Evolutionary conservation across 768 basidiomycete genomes (phyloP).

Genomic region (Panellus pusillus): DNA sequence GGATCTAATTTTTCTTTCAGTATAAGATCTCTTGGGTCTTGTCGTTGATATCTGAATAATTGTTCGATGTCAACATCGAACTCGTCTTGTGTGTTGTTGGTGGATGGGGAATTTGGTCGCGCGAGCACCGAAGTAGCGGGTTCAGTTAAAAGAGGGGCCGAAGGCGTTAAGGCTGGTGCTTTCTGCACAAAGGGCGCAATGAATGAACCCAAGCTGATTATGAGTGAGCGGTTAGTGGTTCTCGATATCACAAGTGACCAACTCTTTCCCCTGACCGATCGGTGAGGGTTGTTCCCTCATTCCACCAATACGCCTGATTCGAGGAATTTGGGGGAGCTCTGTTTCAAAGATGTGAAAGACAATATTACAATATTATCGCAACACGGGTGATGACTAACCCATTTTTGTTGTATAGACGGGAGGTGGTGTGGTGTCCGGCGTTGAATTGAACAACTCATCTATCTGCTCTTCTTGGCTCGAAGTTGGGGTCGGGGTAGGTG

Average conservation of each 20-base stretch:
- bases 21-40: constrained; percentile 40
- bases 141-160: constrained; percentile 19
- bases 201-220: constrained; percentile 39
- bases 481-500: constrained; percentile 40
- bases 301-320: constrained; percentile 48
- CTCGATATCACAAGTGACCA: neutral
- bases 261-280: constrained; percentile 22
- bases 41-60: constrained; percentile 31
- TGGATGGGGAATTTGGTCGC: constrained; percentile 21
- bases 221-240: neutral
- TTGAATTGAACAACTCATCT: constrained; percentile 55
- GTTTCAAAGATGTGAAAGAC: neutral
- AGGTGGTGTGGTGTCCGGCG: constrained; percentile 47
- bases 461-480: constrained; percentile 48
- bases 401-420: constrained; percentile 41
- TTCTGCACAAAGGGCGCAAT: constrained; percentile 32
- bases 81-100: constrained; percentile 9
- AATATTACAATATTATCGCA: neutral
- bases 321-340: constrained; percentile 59
- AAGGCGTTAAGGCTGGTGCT: constrained; percentile 1
- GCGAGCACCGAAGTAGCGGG: constrained; percentile 34
- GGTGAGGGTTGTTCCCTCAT: constrained; percentile 28
- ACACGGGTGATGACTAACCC: constrained; percentile 35
- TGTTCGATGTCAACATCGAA: constrained; percentile 33
- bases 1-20: constrained; percentile 59